phyloP scores from a whole-genome alignment of 805 yeast species.

The Myxozyma nipponensis region DNA sequence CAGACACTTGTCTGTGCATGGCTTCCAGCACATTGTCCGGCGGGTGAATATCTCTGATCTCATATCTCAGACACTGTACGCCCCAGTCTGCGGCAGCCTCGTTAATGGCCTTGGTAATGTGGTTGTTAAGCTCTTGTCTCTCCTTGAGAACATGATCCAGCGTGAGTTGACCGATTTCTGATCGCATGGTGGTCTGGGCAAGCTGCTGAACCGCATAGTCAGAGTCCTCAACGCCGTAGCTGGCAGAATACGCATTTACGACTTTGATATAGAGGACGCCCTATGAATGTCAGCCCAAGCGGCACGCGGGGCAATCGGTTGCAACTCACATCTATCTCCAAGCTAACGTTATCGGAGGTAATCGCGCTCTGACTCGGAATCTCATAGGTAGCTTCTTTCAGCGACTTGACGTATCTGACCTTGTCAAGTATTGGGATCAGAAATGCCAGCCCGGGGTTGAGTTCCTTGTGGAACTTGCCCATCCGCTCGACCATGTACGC shows the following conservation, averaged over 20 bases:
- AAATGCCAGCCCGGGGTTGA: conserved; percentile 74
- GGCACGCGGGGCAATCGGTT: neutral
- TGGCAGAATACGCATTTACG: conserved; percentile 76
- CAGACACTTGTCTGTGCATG: conserved; percentile 86
- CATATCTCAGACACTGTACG: conserved; percentile 74
- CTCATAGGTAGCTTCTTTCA: conserved; percentile 81
- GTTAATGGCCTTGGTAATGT: conserved; percentile 73
- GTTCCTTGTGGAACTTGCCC: conserved; percentile 72
- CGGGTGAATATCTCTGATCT: conserved; percentile 83
- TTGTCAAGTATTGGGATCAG: conserved; percentile 69
- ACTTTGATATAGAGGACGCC: conserved; percentile 78
- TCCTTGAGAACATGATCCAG: conserved; percentile 75
- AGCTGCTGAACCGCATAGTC: conserved; percentile 80
- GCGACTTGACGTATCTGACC: conserved; percentile 74
- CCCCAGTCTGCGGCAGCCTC: conserved; percentile 89
- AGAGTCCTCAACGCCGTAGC: conserved; percentile 84
- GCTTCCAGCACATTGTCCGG: conserved; percentile 82
- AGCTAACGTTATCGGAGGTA: conserved; percentile 78
- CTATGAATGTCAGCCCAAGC: conserved; percentile 4
- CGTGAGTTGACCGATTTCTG: conserved; percentile 79
- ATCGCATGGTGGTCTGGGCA: conserved; percentile 88
- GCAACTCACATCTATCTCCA: conserved; percentile 57
- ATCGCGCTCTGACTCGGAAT: conserved; percentile 81
- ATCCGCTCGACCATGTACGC: conserved; percentile 89
- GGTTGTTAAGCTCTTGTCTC: conserved; percentile 59